Evolutionary conservation across 108 stramenopile species (phyloP).

Genomic region (Phaeodactylum tricornutum): DNA sequence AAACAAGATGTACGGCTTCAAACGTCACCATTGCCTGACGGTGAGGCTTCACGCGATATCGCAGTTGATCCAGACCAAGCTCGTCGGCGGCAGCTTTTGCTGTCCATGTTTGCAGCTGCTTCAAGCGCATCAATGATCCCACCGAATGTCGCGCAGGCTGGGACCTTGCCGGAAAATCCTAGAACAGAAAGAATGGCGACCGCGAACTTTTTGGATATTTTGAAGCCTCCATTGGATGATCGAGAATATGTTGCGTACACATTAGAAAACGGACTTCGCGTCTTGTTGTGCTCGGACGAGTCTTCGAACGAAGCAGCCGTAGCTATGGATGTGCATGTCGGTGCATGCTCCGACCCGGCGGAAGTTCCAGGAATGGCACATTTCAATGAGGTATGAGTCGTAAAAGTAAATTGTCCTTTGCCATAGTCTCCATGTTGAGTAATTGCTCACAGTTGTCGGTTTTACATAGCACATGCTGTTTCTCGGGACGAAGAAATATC

Average conservation of each 20-base stretch:
- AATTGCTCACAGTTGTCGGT: slow-evolving; percentile 21
- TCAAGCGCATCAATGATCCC: not conserved
- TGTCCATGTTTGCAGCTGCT: slow-evolving; percentile 1
- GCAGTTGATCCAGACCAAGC: slow-evolving; percentile 3
- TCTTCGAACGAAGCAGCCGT: slow-evolving; percentile 69
- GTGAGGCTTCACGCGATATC: too few relatives aligned
- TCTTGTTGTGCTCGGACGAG: slow-evolving; percentile 79
- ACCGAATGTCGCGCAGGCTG: not conserved
- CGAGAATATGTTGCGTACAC: slow-evolving; percentile 45
- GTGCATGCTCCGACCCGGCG: slow-evolving; percentile 73
- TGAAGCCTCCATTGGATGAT: slow-evolving; percentile 64
- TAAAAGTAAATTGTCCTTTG: slow-evolving; percentile 10
- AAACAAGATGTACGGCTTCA: too few relatives aligned
- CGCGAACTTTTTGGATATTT: slow-evolving; percentile 16
- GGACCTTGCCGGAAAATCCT: not conserved
- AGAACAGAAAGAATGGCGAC: not conserved
- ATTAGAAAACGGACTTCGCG: slow-evolving; percentile 54
- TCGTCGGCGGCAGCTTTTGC: slow-evolving; percentile 4
- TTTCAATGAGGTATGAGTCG: slow-evolving; percentile 69
- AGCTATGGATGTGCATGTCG: slow-evolving; percentile 89
- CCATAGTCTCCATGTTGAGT: not conserved
- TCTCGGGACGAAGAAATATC: slow-evolving; percentile 15
- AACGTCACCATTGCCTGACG: too few relatives aligned
- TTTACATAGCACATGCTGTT: slow-evolving; percentile 60
- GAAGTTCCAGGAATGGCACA: slow-evolving; percentile 85